These are phyloP conservation scores for Stellera chamaejasme DNA, from an alignment of 345 rosid genomes.

Conservation along the genomic window DNA sequence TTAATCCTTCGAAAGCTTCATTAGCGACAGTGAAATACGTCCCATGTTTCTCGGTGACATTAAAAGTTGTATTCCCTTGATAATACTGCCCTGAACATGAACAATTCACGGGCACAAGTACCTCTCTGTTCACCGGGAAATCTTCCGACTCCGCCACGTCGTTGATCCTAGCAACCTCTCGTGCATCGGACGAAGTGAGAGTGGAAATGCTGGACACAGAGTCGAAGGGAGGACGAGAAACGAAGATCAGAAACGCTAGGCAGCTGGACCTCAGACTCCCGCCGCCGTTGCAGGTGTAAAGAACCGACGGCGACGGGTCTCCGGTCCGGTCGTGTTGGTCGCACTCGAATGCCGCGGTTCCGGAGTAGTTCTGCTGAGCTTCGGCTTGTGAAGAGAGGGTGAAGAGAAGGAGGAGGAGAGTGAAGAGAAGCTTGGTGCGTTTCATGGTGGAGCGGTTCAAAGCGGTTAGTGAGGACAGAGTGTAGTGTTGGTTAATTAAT, in stretches of 20 bases:
- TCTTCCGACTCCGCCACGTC: constrained; percentile 16
- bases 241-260: constrained; percentile 38
- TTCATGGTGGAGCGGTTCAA: constrained; percentile 7
- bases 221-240: constrained; percentile 22
- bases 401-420: not conserved
- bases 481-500: no score
- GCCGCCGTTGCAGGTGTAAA: constrained; percentile 36
- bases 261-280: constrained; percentile 7
- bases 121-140: constrained; percentile 27
- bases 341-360: constrained; percentile 12
- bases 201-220: constrained; percentile 32
- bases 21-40: constrained; percentile 20
- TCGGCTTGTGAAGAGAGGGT: constrained; percentile 4
- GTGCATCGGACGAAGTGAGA: constrained; percentile 22
- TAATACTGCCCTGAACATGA: constrained; percentile 28
- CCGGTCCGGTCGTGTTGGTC: constrained; percentile 1
- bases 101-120: constrained; percentile 35
- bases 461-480: no score
- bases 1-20: constrained; percentile 25
- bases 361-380: constrained; percentile 32
- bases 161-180: constrained; percentile 28
- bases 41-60: not conserved
- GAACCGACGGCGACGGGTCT: constrained; percentile 26
- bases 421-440: constrained; percentile 1
- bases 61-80: constrained; percentile 23